Conservation (phyloP, 2,329 filamentous ascomycete genomes). For the Penicillium sclerotigenum region DNA sequence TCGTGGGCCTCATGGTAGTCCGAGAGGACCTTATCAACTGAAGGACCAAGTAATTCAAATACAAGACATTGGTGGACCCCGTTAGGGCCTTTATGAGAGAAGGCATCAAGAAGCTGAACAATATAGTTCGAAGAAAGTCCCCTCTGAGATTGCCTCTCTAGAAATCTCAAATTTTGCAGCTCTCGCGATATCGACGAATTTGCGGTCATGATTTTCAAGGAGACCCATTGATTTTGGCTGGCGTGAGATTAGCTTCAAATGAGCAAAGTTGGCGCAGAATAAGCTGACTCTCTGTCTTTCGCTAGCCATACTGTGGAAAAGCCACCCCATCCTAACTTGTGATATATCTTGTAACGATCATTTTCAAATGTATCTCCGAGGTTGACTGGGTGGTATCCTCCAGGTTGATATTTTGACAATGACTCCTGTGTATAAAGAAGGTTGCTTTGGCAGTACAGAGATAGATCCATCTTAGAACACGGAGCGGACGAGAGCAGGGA, state of each 20-base stretch:
- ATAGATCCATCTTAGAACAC: too few relatives aligned
- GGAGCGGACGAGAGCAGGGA: too few relatives aligned
- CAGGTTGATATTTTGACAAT: background rate
- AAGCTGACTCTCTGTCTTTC: conserved; percentile 28
- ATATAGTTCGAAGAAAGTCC: conserved; percentile 25
- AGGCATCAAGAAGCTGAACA: conserved; percentile 31
- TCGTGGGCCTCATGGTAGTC: conserved; percentile 21
- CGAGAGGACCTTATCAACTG: conserved; percentile 24
- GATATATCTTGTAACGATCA: conserved; percentile 43
- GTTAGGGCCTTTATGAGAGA: conserved; percentile 34
- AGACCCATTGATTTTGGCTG: conserved; percentile 26
- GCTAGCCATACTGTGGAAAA: conserved; percentile 50
- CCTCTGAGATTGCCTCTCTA: conserved; percentile 10
- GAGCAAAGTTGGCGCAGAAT: background rate
- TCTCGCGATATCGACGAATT: conserved; percentile 18
- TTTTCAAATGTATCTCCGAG: conserved; percentile 44
- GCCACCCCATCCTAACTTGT: conserved; percentile 48
- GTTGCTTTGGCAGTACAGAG: too few relatives aligned
- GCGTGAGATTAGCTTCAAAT: conserved; percentile 7
- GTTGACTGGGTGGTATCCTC: conserved; percentile 46
- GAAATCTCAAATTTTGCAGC: conserved; percentile 16
- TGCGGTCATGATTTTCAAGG: conserved; percentile 36
- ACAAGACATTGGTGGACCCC: conserved; percentile 36
- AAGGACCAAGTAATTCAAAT: conserved; percentile 33
- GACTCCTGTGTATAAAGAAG: too few relatives aligned